Percentiles rank a stretch among this genome's conserved stretches.
These are phyloP conservation scores for Diaporthe vaccinii DNA, from an alignment of 2,329 filamentous ascomycete species.

Conservation along the genomic window DNA sequence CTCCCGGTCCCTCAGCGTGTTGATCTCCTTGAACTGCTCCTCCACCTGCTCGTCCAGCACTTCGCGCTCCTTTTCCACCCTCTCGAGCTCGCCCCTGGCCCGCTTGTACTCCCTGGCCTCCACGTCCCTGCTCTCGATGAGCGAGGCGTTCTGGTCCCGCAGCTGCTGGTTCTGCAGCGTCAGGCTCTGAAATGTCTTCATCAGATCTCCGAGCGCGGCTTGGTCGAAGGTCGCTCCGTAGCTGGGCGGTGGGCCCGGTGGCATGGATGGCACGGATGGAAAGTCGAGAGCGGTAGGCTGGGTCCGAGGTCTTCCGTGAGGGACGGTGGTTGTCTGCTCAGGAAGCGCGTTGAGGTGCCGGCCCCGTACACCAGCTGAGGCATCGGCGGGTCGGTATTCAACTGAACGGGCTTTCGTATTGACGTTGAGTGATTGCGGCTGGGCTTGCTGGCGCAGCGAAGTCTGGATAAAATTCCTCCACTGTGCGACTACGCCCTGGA, in stretches of 20 bases:
- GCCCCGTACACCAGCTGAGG: not conserved
- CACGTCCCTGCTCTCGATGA: not conserved
- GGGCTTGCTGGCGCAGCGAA: not conserved
- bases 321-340: not conserved
- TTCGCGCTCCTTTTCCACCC: not conserved
- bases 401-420: too few species aligned
- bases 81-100: not conserved
- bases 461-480: constrained; percentile 1
- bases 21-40: constrained; percentile 1
- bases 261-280: not conserved
- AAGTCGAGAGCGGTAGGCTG: too few species aligned
- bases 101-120: not conserved
- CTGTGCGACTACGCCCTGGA: not conserved
- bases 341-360: too few species aligned
- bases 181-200: not conserved
- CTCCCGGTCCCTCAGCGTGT: not conserved
- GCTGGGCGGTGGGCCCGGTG: not conserved
- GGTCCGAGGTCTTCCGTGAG: too few species aligned
- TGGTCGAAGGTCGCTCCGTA: not conserved
- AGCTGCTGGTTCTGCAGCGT: not conserved
- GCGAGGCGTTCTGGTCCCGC: not conserved
- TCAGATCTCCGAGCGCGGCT: not conserved
- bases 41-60: not conserved
- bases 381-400: not conserved
- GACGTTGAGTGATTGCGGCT: not conserved